phyloP scores from a whole-genome alignment of 176 grass and related monocot genomes.

The Rhipidocladum racemiflorum region DNA sequence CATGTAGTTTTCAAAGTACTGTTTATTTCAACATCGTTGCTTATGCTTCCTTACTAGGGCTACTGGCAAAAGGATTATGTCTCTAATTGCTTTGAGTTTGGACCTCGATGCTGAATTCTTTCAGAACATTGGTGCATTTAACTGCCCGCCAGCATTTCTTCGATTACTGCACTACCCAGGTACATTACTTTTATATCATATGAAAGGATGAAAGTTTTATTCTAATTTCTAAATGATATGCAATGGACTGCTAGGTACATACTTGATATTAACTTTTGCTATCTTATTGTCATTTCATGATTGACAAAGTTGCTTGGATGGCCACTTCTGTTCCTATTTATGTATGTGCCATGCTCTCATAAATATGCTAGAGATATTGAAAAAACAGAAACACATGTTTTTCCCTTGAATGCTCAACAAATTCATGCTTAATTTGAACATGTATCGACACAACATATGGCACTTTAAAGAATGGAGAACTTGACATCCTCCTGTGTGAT shows the following conservation, averaged over 20 bases:
- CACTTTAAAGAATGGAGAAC: neutral
- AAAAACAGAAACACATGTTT: neutral
- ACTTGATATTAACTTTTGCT: neutral
- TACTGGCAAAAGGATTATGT: slow-evolving; percentile 42
- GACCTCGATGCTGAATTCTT: slow-evolving; percentile 60
- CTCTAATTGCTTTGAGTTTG: slow-evolving; percentile 67
- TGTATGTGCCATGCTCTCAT: neutral
- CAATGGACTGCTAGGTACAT: neutral
- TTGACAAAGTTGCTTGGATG: no score
- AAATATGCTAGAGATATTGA: neutral
- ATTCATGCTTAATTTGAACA: neutral
- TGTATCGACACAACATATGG: neutral
- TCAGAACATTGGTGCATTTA: slow-evolving; percentile 22
- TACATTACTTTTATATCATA: neutral
- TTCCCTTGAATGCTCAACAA: neutral
- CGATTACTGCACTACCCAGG: slow-evolving; percentile 64
- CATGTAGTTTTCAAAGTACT: neutral
- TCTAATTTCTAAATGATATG: neutral
- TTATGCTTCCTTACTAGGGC: slow-evolving; percentile 17
- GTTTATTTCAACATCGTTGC: neutral
- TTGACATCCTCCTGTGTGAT: neutral
- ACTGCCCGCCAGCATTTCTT: slow-evolving; percentile 27
- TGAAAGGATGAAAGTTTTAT: no score
- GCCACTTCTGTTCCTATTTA: neutral
- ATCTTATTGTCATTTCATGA: neutral